Evolutionary conservation across 106 monocot species (phyloP).

Genomic region (Dendrobium nobile): DNA sequence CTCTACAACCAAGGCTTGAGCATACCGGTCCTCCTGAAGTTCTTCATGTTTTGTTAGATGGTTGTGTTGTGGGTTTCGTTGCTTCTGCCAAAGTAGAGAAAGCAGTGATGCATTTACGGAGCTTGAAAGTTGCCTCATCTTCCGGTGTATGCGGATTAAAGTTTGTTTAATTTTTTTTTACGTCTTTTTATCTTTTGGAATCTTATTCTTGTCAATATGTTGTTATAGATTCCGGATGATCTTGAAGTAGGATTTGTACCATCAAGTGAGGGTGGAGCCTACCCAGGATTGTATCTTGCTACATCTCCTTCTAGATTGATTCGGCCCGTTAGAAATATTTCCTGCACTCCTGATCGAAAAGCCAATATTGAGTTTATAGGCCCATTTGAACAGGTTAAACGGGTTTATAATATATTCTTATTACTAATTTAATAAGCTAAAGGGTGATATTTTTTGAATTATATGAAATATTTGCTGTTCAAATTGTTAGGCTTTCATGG

Average conservation of each 20-base stretch:
- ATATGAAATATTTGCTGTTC: conserved; percentile 1
- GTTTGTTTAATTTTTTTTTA: conserved; percentile 3
- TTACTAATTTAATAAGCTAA: background rate
- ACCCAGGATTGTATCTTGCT: conserved; percentile 86
- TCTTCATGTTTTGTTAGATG: conserved; percentile 83
- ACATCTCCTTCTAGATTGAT: conserved; percentile 90
- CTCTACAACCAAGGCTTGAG: conserved; percentile 59
- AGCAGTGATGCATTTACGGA: conserved; percentile 63
- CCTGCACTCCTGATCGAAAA: conserved; percentile 13
- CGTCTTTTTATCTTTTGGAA: background rate
- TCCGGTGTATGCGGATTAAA: conserved; percentile 35
- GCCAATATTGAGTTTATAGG: conserved; percentile 79
- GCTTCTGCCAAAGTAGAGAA: conserved; percentile 50
- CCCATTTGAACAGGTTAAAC: conserved; percentile 86
- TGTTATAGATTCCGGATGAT: conserved; percentile 76
- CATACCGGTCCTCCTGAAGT: conserved; percentile 77
- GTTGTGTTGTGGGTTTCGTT: conserved; percentile 82
- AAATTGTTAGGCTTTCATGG: conserved; percentile 75
- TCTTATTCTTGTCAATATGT: background rate
- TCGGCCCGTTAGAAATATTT: conserved; percentile 79
- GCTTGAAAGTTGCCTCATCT: conserved; percentile 46
- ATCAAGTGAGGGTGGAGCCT: conserved; percentile 76
- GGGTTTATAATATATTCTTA: background rate
- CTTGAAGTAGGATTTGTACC: conserved; percentile 92
- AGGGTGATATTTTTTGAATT: background rate